Conservation (phyloP, 345 rosid species). For the Eucalyptus brandiana region DNA sequence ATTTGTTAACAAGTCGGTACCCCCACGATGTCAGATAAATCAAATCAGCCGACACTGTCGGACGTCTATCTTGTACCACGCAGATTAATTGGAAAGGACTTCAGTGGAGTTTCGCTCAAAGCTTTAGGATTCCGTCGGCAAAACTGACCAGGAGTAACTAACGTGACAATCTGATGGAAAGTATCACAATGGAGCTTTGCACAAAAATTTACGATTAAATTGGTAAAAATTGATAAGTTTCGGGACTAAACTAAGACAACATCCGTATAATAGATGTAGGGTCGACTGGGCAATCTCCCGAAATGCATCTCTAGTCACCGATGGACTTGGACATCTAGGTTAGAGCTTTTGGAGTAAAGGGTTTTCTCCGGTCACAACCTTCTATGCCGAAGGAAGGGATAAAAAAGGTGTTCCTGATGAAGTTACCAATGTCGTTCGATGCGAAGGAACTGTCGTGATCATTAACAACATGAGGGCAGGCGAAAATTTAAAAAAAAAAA, state of each 20-base stretch:
- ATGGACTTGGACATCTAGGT: not conserved
- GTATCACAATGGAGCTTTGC: too few relatives aligned
- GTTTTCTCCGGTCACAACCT: not conserved
- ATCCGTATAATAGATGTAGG: too few relatives aligned
- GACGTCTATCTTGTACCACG: not conserved
- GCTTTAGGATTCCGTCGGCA: not conserved
- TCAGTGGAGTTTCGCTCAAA: too few relatives aligned
- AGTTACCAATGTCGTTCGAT: too few relatives aligned
- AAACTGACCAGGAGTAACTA: not conserved
- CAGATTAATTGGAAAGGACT: not conserved
- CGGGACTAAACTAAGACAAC: accelerated
- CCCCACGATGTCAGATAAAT: accelerated
- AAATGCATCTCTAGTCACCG: not conserved
- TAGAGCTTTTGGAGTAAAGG: not conserved
- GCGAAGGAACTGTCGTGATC: not conserved
- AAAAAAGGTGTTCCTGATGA: too few relatives aligned
- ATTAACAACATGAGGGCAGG: not conserved
- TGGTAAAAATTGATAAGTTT: too few relatives aligned
- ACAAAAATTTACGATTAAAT: too few relatives aligned
- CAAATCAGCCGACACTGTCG: not conserved
- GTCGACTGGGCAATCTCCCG: not conserved
- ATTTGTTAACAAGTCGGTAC: not conserved
- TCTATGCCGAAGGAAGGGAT: not conserved
- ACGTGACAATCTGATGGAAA: accelerated
- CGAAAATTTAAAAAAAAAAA: too few relatives aligned